Evolutionary conservation across 2,329 filamentous ascomycete species (phyloP), one percentile per base, ranked within the genome.

Genomic region (Colletotrichum chrysophilum): DNA sequence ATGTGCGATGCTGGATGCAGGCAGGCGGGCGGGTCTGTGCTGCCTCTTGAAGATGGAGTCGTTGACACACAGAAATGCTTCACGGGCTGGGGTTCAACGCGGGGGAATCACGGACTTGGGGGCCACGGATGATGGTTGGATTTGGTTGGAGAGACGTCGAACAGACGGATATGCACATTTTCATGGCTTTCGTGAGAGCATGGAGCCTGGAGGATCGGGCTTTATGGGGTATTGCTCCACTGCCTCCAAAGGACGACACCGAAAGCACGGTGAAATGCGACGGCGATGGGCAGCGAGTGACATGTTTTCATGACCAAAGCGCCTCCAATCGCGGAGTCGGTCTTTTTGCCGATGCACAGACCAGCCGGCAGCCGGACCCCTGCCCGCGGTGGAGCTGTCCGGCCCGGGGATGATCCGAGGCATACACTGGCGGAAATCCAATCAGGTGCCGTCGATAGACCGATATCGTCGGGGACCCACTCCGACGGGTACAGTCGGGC

Each of bases 391-490:
- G 32, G 32, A 34, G 30, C 18, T 28, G 13, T 4, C 14, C 38
- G 70, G 70, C 9, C 5, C 21, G n/a, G 24, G 2, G 58, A 65
- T 75, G 14, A 69, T 75, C 69, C 73, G 73, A 16, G 1, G 13
- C 18, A 21, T 14, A 9, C n/a, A 1, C 0, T 1, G 3, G 0
- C 4, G 3, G 0, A 3, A 4, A 56, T 12, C 73, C 70, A 75
- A 75, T 69, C 9, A 69, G 3, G 2, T 6, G 5, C 3, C 10
- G 3, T 13, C 2, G 30, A 67, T 64, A 72, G 32, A 56, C 9
- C 10, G 30, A 24, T 32, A 7, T 5, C 7, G 14, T 67, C 73
- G 73, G 70, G 70, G 73, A 75, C 73, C 73, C 73, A 75, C 73
- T 73, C 73, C 73, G 70, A 75, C 34, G 28, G 73, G 14, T 52